These are phyloP conservation scores for Mrakia frigida DNA, from an alignment of 768 basidiomycete genomes.

Conservation along the genomic window DNA sequence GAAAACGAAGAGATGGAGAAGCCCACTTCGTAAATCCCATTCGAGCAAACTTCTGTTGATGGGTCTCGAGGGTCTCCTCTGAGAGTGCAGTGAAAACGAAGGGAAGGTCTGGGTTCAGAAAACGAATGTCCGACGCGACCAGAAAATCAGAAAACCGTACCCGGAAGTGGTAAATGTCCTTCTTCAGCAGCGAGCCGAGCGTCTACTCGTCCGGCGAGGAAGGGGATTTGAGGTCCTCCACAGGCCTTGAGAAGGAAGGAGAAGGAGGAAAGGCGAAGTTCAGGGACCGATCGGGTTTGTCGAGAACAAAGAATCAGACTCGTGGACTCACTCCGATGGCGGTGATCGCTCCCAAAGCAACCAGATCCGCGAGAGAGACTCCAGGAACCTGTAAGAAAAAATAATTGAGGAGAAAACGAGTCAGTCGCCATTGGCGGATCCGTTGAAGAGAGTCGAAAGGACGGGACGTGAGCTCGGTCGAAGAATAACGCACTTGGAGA, in stretches of 20 bases:
- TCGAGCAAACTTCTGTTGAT: slow-evolving; percentile 24
- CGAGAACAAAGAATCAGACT: not conserved
- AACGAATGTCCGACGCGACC: not conserved
- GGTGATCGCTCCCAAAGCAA: slow-evolving; percentile 24
- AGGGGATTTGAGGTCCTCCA: slow-evolving; percentile 27
- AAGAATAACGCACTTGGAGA: not conserved
- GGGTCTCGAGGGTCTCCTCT: slow-evolving; percentile 24
- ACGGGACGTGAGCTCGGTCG: not conserved
- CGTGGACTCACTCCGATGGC: slow-evolving; percentile 19
- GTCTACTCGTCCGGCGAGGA: slow-evolving; percentile 27
- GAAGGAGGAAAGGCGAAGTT: not conserved
- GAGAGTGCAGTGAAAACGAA: not conserved
- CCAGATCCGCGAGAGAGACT: slow-evolving; percentile 20
- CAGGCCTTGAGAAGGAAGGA: slow-evolving; percentile 2
- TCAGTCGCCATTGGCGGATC: not conserved
- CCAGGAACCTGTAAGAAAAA: not conserved
- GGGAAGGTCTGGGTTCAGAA: not conserved
- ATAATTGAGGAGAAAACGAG: not conserved
- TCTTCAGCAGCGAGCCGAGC: slow-evolving; percentile 1
- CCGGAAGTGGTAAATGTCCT: slow-evolving; percentile 19
- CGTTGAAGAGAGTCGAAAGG: not conserved
- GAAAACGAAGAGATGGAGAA: not conserved
- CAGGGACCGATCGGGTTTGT: too few relatives aligned
- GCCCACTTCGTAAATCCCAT: slow-evolving; percentile 24
- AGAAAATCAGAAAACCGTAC: not conserved